Conservation (phyloP, 768 basidiomycete species). For the Calvatia gigantea region DNA sequence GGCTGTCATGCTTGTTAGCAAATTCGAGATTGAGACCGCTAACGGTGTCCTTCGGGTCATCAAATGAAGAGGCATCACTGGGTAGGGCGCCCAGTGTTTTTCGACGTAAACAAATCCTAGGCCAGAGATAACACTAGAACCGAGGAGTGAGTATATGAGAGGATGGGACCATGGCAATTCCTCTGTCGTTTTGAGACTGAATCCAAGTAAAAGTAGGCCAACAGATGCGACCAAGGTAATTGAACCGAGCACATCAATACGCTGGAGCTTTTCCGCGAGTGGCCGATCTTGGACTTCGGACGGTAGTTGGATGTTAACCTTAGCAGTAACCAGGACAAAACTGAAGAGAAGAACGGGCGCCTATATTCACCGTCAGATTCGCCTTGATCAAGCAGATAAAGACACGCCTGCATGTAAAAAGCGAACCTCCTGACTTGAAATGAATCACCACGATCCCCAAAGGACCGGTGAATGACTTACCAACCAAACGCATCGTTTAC, state of each 20-base stretch:
- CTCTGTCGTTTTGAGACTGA: slow-evolving; percentile 76
- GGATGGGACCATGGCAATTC: slow-evolving; percentile 76
- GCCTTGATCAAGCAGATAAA: slow-evolving; percentile 12
- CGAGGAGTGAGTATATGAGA: slow-evolving; percentile 63
- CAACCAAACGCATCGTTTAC: slow-evolving; percentile 84
- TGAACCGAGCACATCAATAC: slow-evolving; percentile 85
- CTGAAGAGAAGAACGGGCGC: slow-evolving; percentile 75
- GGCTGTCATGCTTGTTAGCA: slow-evolving; percentile 71
- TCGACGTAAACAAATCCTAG: slow-evolving; percentile 75
- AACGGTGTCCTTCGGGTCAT: slow-evolving; percentile 77
- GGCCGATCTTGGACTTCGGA: slow-evolving; percentile 57
- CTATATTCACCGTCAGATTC: slow-evolving; percentile 33
- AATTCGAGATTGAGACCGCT: slow-evolving; percentile 76
- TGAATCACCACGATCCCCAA: slow-evolving; percentile 12
- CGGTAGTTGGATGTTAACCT: slow-evolving; percentile 79
- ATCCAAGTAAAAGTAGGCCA: slow-evolving; percentile 70
- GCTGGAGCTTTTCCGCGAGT: slow-evolving; percentile 59
- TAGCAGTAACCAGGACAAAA: slow-evolving; percentile 63
- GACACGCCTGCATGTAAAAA: slow-evolving; percentile 75
- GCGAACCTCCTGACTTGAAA: slow-evolving; percentile 64
- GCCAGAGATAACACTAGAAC: slow-evolving; percentile 50
- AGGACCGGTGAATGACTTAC: slow-evolving; percentile 39
- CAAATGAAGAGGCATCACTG: slow-evolving; percentile 86
- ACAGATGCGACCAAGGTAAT: slow-evolving; percentile 72
- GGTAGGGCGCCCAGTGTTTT: slow-evolving; percentile 71